Conservation (phyloP, 352 stramenopile genomes). For the Achlya hypogyna region DNA sequence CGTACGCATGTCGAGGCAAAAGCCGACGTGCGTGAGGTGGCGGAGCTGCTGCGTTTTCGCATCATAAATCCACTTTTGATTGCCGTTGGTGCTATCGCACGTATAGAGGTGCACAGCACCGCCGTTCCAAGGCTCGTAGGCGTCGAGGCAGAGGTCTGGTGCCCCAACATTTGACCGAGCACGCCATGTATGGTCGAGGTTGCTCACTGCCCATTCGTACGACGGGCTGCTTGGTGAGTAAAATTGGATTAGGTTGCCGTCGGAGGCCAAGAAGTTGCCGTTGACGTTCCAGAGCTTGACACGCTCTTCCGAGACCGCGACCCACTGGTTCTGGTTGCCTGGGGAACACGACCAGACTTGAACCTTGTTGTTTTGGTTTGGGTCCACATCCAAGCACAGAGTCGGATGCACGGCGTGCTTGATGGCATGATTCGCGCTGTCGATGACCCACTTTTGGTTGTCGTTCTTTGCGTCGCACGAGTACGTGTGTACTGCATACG, state of each 20-base stretch:
- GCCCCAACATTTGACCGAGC: neutral
- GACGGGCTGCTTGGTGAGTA: too few species aligned
- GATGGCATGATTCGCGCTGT: constrained; percentile 33
- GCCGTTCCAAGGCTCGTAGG: constrained; percentile 40
- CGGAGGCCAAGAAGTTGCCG: too few species aligned
- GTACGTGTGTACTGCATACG: constrained; percentile 45
- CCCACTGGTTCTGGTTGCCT: neutral
- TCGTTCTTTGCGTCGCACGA: constrained; percentile 38
- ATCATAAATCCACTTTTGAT: constrained; percentile 41
- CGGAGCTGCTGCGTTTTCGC: constrained; percentile 32
- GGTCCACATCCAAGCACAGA: constrained; percentile 41
- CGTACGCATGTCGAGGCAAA: constrained; percentile 37
- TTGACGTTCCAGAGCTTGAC: too few species aligned
- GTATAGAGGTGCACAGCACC: constrained; percentile 36
- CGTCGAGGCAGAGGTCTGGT: constrained; percentile 56
- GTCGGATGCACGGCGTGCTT: constrained; percentile 32
- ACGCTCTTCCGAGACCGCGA: neutral
- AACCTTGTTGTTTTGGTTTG: constrained; percentile 3
- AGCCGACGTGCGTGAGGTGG: constrained; percentile 36
- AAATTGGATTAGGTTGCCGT: too few species aligned
- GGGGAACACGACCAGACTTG: neutral
- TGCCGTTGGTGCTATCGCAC: constrained; percentile 31
- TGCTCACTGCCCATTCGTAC: too few species aligned
- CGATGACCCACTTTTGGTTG: constrained; percentile 61
- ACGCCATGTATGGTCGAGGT: neutral